These are phyloP conservation scores for Phialophora macrospora DNA, from an alignment of 2,329 filamentous ascomycete species.

Conservation along the genomic window DNA sequence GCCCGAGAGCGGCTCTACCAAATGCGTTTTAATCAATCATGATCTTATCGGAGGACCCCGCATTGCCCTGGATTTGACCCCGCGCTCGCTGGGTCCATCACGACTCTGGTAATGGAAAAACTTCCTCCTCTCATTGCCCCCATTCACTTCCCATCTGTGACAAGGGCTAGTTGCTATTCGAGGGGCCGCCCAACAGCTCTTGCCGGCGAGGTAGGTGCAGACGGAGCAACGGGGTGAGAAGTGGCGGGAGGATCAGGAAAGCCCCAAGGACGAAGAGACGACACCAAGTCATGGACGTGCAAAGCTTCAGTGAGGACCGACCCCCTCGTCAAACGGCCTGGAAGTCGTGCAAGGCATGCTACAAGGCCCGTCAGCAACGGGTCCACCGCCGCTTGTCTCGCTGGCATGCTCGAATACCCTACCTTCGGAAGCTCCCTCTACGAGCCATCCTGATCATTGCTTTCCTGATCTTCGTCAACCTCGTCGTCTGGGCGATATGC, in stretches of 20 bases:
- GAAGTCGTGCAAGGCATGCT: constrained; percentile 6
- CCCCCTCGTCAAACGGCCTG: not conserved
- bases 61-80: not conserved
- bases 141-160: not conserved
- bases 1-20: too few species aligned
- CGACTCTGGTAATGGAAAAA: not conserved
- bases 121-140: not conserved
- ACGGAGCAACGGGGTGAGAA: constrained; percentile 1
- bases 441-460: constrained; percentile 62
- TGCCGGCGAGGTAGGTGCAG: constrained; percentile 4
- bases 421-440: constrained; percentile 61
- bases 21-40: not conserved
- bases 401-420: constrained; percentile 53
- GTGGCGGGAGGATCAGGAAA: not conserved
- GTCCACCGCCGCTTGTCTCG: constrained; percentile 22
- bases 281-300: not conserved
- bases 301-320: not conserved
- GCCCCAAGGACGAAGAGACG: not conserved
- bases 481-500: constrained; percentile 62
- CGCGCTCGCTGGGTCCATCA: not conserved
- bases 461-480: constrained; percentile 59
- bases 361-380: constrained; percentile 3
- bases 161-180: not conserved
- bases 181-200: not conserved
- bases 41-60: constrained; percentile 16